Evolutionary conservation across 2,329 filamentous ascomycete species (phyloP), one percentile per base, ranked within the genome.

Genomic region (Xylariaceae sp.): DNA sequence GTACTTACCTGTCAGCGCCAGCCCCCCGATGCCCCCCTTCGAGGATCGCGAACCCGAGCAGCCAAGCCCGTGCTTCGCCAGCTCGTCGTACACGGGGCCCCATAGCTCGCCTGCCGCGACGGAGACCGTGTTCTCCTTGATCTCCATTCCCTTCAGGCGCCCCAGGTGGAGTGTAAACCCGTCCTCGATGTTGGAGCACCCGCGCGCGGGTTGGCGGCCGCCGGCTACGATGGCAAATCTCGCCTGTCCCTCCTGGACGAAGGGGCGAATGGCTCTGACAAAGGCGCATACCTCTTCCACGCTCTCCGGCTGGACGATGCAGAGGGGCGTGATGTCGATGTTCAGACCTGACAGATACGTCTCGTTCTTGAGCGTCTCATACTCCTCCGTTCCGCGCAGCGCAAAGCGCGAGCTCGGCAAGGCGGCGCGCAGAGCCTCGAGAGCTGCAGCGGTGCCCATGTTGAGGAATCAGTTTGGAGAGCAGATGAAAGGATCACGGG

Each of bases 81-180:
- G 43, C 3, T 45, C 38, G 3, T 41, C 42, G 24, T 57, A 63
- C 3, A 62, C 56, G 4, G 57, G 34, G 9, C 41, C 36, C 60
- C 60, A 64, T 7, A 46, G 47, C 8, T 50, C 52, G 0, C 57
- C 60, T 2, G 59, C 50, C 4, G 65, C 62, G 15, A 71, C 53
- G 1, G 40, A 12, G 29, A 43, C 38, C 64, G 7, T 59, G 53
- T 1, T 57, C 57, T 57, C 56, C 22, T 62, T 50, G 1, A 49
- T 38, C 18, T 62, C 53, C 28, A 66, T 50, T 17, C 55, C 43
- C 26, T 68, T 61, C 35, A 74, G 47, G 12, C 52, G 49, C 18
- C 57, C 60, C 29, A 76, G 43, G 41, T 73, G 68, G 42, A 76
- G 66, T 2, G 65, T 64, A n/a, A 73, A 55, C 3, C 68, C 69